Base-by-base conservation (phyloP, 768 basidiomycete genomes). In the Suillus weaverae region DNA sequence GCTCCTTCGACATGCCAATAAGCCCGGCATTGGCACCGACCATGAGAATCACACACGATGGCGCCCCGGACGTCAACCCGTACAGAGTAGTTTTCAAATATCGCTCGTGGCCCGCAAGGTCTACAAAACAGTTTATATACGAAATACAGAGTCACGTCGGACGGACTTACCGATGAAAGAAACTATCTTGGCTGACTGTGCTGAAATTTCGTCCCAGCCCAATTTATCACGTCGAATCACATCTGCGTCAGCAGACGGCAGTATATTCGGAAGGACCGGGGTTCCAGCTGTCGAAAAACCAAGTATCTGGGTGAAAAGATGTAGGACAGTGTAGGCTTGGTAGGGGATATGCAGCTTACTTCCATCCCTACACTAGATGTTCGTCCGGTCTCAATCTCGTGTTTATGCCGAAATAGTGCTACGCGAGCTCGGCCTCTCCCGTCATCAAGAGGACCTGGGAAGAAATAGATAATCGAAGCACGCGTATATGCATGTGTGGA, bases 331-430 rank as follows among this genome's bases (percentile, higher is more conserved):
- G 10, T 14, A 57, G 13, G 35, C 20, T n/a, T n/a, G 51, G 33
- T 54, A 26, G 3, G n/a, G 43, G 10, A 33, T 38, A 7, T 14
- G 30, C 62, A n/a, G 65, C 82, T 64, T 66, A 95, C 94, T 84
- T 99, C 97, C 90, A 97, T 96, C 26, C 97, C 97, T 50, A 99
- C 94, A 66, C 92, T 94, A 30, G 92, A 95, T 0, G 97, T 99
- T 60, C 97, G 81, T 7, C 97, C 97, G 22, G 91, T 95, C 79
- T 99, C 97, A 61, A 98, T 82, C 77, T 99, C 97, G 72, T 99
- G 97, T 74, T 98, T 97, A 74, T 99, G 97, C 62, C 97, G 84
- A 77, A 99, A 99, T 9, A 99, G 80, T 4, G 89, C 88, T 5
- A 98, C 91, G 61, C 97, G 91, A 0, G 91, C 91, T 59, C 86